Base-by-base conservation (phyloP, 2,329 filamentous ascomycete genomes). In the Hypoxylon rubiginosum region DNA sequence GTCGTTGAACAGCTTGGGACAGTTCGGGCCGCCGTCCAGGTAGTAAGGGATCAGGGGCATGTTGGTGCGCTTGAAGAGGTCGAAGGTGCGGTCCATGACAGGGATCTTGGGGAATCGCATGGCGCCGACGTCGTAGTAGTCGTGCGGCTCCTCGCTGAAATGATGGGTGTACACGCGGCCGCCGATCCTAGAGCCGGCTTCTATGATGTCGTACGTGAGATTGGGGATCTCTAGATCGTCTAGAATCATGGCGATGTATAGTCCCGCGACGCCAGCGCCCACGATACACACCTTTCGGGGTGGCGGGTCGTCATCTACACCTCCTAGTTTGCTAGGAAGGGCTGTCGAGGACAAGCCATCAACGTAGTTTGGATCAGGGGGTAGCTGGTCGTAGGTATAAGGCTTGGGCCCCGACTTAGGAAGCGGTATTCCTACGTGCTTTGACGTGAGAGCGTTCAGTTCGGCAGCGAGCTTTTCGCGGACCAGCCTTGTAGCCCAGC, bases 91-190 rank as follows among this genome's bases (percentile, higher is more conserved):
- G 49, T 63, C 28, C 78, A 78, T 80, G 53, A 71, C 68, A 4
- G 64, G 46, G 30, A 74, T 80, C 4, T 78, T 39, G 0, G 80
- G 80, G 59, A 75, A 80, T 15, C 80, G 68, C 80, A 82, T 82
- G 4, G 80, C 79, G 0, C 80, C 80, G 34, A 82, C 68, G 64
- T 82, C 80, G 55, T 80, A 81, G 64, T 82, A 82, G 64, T 80
- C 74, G 53, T 79, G 76, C 46, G 56, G 9, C 4, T 57, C 39
- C 1, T 74, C 51, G 48, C 58, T 71, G 55, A 81, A 80, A 11
- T 72, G 39, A 59, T 80, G 70, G 0, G 79, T 80, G 50, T 73
- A 79, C 4, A 78, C 39, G 11, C 79, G 71, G 4, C 80, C 79
- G 41, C 80, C 80, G 17, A 77, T 62, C 11, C 77, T 69, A 1